phyloP scores from a whole-genome alignment of 108 stramenopile species.

The Cyclotella baltica region DNA sequence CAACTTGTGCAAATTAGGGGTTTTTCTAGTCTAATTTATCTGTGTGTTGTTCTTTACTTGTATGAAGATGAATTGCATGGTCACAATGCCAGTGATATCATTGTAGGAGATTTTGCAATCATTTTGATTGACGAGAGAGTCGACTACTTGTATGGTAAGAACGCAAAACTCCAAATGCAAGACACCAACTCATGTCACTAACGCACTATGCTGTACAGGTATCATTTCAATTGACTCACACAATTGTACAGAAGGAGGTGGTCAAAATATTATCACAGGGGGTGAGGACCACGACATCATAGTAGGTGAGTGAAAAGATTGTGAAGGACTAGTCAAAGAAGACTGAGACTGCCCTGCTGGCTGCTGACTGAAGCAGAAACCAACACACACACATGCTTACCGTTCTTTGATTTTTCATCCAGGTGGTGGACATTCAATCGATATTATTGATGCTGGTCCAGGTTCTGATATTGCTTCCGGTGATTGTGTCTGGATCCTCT shows the following conservation, averaged over 20 bases:
- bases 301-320: background rate
- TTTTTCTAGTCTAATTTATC: background rate
- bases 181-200: background rate
- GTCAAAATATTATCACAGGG: slow-evolving; percentile 19
- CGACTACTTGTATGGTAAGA: slow-evolving; percentile 24
- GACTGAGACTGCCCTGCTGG: too few species aligned
- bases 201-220: background rate
- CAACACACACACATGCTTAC: too few species aligned
- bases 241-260: slow-evolving; percentile 28
- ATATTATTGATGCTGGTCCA: slow-evolving; percentile 4
- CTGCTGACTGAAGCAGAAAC: too few species aligned
- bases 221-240: slow-evolving; percentile 10
- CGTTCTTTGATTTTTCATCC: background rate
- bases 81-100: slow-evolving; percentile 17
- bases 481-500: slow-evolving; percentile 15
- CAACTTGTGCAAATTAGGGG: background rate
- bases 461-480: slow-evolving; percentile 15
- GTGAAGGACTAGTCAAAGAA: too few species aligned
- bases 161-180: background rate
- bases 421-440: slow-evolving; percentile 10
- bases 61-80: slow-evolving; percentile 16
- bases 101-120: slow-evolving; percentile 23
- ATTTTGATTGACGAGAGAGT: slow-evolving; percentile 11
- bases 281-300: slow-evolving; percentile 19
- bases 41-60: too few species aligned